Conservation (phyloP, 2,329 filamentous ascomycete genomes). For the Ophiocordyceps camponoti-leonardi region DNA sequence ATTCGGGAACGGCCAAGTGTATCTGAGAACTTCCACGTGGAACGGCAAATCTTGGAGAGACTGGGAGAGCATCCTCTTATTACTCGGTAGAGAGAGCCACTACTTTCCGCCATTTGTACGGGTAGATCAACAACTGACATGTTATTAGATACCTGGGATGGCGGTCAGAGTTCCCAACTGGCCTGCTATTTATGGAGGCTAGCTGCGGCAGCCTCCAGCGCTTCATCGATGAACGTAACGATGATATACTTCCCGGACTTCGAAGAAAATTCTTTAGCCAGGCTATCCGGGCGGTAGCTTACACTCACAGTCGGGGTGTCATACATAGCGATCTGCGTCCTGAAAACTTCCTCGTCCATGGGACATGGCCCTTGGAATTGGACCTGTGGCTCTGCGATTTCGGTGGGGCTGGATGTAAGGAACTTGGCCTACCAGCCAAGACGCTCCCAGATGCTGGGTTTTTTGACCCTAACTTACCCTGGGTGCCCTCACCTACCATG, state of each 20-base stretch:
- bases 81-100: constrained; percentile 1
- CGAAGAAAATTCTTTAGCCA: not conserved
- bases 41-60: constrained; percentile 3
- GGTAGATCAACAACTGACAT: not conserved
- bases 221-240: not conserved
- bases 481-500: not conserved
- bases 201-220: not conserved
- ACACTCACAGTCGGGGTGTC: not conserved
- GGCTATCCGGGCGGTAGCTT: not conserved
- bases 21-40: constrained; percentile 2
- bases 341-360: constrained; percentile 1
- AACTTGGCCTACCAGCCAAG: not conserved
- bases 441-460: not conserved
- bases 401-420: not conserved
- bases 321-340: constrained; percentile 1
- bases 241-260: not conserved
- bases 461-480: not conserved
- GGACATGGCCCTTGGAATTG: not conserved
- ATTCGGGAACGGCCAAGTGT: constrained; percentile 2
- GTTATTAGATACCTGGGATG: not conserved
- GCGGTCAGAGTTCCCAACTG: not conserved
- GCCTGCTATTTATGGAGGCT: not conserved
- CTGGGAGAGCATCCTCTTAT: constrained; percentile 3
- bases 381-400: constrained; percentile 1
- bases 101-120: not conserved